These are phyloP conservation scores for Solanum hybrid DNA, from an alignment of 305 asterid genomes.

Conservation along the genomic window DNA sequence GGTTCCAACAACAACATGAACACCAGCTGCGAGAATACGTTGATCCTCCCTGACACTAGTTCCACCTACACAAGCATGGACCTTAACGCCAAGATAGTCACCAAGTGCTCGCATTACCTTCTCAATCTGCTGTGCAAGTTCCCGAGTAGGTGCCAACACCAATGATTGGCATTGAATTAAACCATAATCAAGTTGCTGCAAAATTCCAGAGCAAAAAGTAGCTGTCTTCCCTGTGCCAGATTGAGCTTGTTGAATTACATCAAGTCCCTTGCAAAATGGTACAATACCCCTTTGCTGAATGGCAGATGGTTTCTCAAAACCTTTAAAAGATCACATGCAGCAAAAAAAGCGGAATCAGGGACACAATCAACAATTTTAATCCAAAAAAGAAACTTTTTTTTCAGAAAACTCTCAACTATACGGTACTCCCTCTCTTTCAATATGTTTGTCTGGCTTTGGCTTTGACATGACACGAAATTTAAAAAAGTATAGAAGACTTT, in stretches of 20 bases:
- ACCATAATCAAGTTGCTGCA: slow-evolving; percentile 21
- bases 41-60: slow-evolving; percentile 26
- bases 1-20: slow-evolving; percentile 26
- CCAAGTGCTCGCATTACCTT: slow-evolving; percentile 29
- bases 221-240: slow-evolving; percentile 29
- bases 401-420: background rate
- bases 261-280: slow-evolving; percentile 26
- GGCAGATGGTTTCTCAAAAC: slow-evolving; percentile 25
- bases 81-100: slow-evolving; percentile 24
- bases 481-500: background rate
- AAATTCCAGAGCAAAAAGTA: slow-evolving; percentile 23
- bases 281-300: slow-evolving; percentile 27
- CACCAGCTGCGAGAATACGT: slow-evolving; percentile 19
- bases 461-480: background rate
- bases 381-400: background rate
- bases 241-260: slow-evolving; percentile 29
- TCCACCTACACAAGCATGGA: slow-evolving; percentile 27
- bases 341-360: background rate
- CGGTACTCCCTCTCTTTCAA: background rate
- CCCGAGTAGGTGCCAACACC: slow-evolving; percentile 25
- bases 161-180: slow-evolving; percentile 16
- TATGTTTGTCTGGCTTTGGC: background rate
- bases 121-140: slow-evolving; percentile 27
- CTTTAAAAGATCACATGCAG: background rate
- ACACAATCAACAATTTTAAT: background rate